Evolutionary conservation across 192 early-diverging fungal genomes (phyloP), one percentile per base, ranked within the genome.

Genomic region (Geranomyces variabilis): DNA sequence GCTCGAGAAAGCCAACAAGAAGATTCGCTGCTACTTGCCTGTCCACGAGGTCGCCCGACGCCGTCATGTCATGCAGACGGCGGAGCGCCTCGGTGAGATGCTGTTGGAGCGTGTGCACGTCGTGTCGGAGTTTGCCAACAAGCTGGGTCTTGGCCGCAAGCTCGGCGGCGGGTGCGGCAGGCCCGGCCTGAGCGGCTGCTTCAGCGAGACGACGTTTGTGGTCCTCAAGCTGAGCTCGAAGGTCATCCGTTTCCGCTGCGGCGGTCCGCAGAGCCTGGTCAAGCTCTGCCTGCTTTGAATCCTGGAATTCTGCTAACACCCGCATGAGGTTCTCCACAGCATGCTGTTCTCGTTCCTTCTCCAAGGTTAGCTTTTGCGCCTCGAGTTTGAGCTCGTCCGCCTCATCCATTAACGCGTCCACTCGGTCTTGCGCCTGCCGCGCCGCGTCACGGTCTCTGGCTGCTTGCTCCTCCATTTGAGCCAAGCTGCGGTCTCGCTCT

Each of bases 21-120:
- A 53, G 51, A 15, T 26, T 53, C n/a, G 51, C 51, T 15, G 51
- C 51, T n/a, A 99, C 85, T 31, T 89, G 90, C 66, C 94, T 89
- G 79, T 61, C 66, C 34, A 80, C 59, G 26, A 29, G 55, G 58
- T 79, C 74, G 51, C 51, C 51, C 63, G 94, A 89, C 67, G 80
- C 91, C 72, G 87, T 86, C 65, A 88, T 88, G 55, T 93, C 91
- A 66, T 87, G 87, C 67, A 97, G 77, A 55, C 91, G 89, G 26
- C 94, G 87, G 88, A 97, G 93, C 31, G 94, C 94, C 69, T 99
- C 95, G 46, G 89, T 86, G 47, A 97, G 77, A 73, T 99, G 95
- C 34, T 91, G 89, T 75, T 99, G 93, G 6, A 96, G 83, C 59
- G 91, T 93, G 22, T 93, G 81, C 9, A 93, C 90, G 71, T 92